Evolutionary conservation across 495 filamentous ascomycete species (phyloP).

Genomic region (Xylaria flabelliformis): DNA sequence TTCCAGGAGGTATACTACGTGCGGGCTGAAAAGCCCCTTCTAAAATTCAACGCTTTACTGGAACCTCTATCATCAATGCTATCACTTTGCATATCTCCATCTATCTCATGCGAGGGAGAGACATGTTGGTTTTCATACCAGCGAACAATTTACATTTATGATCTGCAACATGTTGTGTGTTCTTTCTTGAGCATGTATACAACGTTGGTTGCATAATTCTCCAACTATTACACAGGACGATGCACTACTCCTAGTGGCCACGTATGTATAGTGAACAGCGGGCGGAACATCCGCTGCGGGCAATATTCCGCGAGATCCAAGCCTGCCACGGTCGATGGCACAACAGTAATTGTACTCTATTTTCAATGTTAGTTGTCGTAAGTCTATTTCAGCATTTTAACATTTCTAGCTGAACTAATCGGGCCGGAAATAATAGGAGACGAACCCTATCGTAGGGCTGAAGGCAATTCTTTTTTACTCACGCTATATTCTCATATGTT

Average conservation of each 20-base stretch:
- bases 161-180: background rate
- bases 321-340: background rate
- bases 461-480: background rate
- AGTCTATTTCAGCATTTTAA: background rate
- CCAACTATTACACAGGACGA: conserved; percentile 2
- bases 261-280: background rate
- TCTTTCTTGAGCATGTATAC: background rate
- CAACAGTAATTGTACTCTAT: background rate
- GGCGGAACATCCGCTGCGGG: conserved; percentile 14
- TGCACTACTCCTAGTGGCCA: background rate
- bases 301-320: conserved; percentile 18
- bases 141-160: background rate
- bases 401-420: background rate
- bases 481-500: background rate
- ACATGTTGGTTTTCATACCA: background rate
- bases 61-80: background rate
- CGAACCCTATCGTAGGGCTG: background rate
- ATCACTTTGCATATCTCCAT: background rate
- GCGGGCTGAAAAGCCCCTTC: background rate
- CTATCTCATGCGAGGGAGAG: background rate
- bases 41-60: background rate
- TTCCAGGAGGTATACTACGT: background rate
- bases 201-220: background rate
- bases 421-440: background rate
- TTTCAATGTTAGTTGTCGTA: background rate